phyloP scores from a whole-genome alignment of 1,284 basidiomycete genomes.

The Tilletia indica region DNA sequence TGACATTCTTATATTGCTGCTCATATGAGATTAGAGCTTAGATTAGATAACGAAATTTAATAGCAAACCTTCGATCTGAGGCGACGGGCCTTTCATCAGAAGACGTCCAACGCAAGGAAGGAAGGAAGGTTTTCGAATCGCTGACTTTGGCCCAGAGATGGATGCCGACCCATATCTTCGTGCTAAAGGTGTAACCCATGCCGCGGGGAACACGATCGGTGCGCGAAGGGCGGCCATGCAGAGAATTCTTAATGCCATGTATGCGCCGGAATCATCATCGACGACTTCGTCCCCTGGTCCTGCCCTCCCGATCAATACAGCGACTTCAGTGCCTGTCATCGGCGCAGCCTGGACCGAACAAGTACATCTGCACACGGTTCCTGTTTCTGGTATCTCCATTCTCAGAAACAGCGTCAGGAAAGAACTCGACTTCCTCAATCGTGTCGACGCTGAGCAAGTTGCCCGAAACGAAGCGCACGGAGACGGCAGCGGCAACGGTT shows the following conservation, averaged over 20 bases:
- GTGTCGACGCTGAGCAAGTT: neutral
- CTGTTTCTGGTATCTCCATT: conserved; percentile 1
- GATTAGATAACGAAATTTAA: too few relatives aligned
- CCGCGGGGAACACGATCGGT: too few relatives aligned
- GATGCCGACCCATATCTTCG: too few relatives aligned
- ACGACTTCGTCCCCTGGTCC: neutral
- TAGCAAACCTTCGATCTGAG: too few relatives aligned
- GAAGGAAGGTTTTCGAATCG: too few relatives aligned
- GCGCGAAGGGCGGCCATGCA: conserved; percentile 10
- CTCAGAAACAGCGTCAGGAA: neutral
- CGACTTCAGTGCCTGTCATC: neutral
- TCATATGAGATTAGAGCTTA: too few relatives aligned
- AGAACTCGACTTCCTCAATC: conserved; percentile 11
- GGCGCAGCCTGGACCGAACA: conserved; percentile 3
- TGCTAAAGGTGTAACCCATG: too few relatives aligned
- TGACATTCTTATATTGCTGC: too few relatives aligned
- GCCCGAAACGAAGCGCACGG: neutral
- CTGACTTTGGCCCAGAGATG: too few relatives aligned
- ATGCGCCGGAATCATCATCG: neutral
- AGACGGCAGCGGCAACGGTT: neutral
- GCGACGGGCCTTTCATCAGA: too few relatives aligned
- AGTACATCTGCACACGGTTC: conserved; percentile 4
- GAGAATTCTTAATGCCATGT: neutral
- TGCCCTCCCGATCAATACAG: neutral
- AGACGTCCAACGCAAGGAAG: too few relatives aligned